Base-by-base conservation (phyloP, 495 filamentous ascomycete genomes). In the Hypoxylon crocopeplum region DNA sequence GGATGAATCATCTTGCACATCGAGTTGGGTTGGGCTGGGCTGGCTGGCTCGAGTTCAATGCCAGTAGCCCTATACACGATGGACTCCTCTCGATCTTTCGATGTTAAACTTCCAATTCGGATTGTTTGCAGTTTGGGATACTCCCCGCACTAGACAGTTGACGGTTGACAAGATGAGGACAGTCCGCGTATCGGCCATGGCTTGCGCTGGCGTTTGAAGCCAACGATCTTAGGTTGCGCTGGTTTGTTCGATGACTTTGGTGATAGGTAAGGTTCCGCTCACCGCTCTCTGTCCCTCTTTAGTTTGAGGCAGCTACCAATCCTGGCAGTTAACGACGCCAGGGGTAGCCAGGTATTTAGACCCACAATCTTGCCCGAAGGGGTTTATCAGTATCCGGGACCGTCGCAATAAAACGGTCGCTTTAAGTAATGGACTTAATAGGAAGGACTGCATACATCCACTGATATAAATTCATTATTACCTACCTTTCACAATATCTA, bases 271-370 rank as follows among this genome's bases (percentile, higher is more conserved):
- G 32, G 57, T 57, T 51, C 56, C 52, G 50, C 57, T 66, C 62
- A 66, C 62, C 62, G 62, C 62, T 66, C 47, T 47, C 58, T 41
- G 29, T 59, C 47, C 52, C 58, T 41, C 36, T 59, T 46, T 48
- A 30, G 40, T 48, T 56, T 56, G 49, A 38, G 29, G n/a, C 51
- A 60, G 40, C 46, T 60, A 65, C 61, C 56, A 59, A 56, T 59
- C 56, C 56, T 54, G 24, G 56, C 48, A 19, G 30, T 27, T 30
- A 38, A 49, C 34, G 46, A 53, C 15, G 56, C 56, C 56, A 64
- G 56, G 56, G 62, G 62, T 60, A 41, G 20, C 50, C 46, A 48
- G 37, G 48, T 46, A 51, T 40, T 45, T 50, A 56, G 46, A 21
- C 36, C 17, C 29, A 36, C 17, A 30, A 37, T 45, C 39, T 27